These are phyloP conservation scores for Pyrenophora graminea DNA, from an alignment of 2,329 filamentous ascomycete species.

Conservation along the genomic window DNA sequence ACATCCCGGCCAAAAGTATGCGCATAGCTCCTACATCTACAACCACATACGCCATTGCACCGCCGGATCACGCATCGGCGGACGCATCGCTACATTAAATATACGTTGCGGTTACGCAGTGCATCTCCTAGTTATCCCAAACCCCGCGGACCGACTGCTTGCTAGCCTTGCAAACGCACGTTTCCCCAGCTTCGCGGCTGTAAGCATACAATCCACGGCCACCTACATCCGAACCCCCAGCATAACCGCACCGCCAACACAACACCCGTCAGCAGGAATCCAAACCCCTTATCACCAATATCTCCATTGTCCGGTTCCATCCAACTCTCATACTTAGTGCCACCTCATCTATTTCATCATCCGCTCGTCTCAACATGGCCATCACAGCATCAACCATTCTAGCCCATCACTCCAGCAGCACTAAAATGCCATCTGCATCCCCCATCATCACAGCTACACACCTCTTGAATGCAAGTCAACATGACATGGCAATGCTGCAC, in stretches of 20 bases:
- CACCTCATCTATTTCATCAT: background rate
- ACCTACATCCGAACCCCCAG: conserved; percentile 7
- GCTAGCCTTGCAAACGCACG: conserved; percentile 12
- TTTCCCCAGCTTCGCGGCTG: conserved; percentile 3
- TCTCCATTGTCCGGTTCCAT: background rate
- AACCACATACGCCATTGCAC: conserved; percentile 5
- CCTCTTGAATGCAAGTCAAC: conserved; percentile 23
- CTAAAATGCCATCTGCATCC: background rate
- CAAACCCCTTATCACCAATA: background rate
- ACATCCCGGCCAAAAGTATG: conserved; percentile 17
- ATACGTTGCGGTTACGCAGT: conserved; percentile 4
- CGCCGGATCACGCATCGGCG: conserved; percentile 8
- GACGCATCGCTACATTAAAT: conserved; percentile 11
- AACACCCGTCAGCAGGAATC: conserved; percentile 6
- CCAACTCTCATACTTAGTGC: background rate
- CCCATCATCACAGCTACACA: conserved; percentile 25
- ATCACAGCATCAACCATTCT: conserved; percentile 9
- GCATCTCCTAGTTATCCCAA: background rate
- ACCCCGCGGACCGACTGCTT: background rate
- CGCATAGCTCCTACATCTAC: conserved; percentile 6
- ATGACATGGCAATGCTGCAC: conserved; percentile 39
- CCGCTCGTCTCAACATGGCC: conserved; percentile 9
- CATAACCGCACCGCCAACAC: conserved; percentile 1
- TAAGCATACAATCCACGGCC: conserved; percentile 8
- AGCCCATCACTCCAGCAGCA: background rate